These are phyloP conservation scores for Cryptosporidium parvum DNA, from an alignment of 169 alveolate genomes.

Conservation along the genomic window DNA sequence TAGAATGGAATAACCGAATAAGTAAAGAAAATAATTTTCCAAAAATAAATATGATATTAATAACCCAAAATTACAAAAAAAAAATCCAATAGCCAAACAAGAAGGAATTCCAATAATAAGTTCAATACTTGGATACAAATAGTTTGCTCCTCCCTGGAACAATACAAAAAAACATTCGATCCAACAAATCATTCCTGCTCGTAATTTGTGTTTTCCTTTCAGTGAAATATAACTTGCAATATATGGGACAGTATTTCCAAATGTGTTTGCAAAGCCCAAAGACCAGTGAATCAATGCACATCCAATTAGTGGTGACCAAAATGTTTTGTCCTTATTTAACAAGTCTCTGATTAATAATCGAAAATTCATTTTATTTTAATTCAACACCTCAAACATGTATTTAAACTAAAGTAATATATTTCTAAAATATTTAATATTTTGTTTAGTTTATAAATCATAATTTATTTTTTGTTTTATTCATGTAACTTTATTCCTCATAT, in stretches of 20 bases:
- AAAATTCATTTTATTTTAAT: not conserved
- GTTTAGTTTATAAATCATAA: not conserved
- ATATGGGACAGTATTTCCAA: slow-evolving; percentile 64
- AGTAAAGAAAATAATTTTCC: slow-evolving; percentile 26
- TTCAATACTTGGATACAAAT: not conserved
- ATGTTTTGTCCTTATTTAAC: not conserved
- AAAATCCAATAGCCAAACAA: slow-evolving; percentile 24
- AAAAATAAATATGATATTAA: slow-evolving; percentile 15
- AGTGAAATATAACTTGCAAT: slow-evolving; percentile 60
- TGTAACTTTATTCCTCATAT: not conserved
- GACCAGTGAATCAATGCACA: slow-evolving; percentile 71
- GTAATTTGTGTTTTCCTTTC: slow-evolving; percentile 8
- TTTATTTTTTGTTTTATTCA: not conserved
- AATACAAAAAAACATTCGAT: slow-evolving; percentile 48
- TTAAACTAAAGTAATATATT: not conserved
- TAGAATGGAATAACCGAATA: slow-evolving; percentile 26
- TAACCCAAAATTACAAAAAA: slow-evolving; percentile 17
- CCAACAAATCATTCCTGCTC: slow-evolving; percentile 53
- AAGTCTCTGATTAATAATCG: not conserved
- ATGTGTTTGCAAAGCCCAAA: slow-evolving; percentile 49
- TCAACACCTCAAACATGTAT: not conserved
- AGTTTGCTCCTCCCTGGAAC: slow-evolving; percentile 56
- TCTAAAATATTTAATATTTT: not conserved
- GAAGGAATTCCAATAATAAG: not conserved
- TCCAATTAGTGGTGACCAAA: slow-evolving; percentile 58